phyloP scores from a whole-genome alignment of 2,329 filamentous ascomycete genomes.

The Ceratocystis destructans region DNA sequence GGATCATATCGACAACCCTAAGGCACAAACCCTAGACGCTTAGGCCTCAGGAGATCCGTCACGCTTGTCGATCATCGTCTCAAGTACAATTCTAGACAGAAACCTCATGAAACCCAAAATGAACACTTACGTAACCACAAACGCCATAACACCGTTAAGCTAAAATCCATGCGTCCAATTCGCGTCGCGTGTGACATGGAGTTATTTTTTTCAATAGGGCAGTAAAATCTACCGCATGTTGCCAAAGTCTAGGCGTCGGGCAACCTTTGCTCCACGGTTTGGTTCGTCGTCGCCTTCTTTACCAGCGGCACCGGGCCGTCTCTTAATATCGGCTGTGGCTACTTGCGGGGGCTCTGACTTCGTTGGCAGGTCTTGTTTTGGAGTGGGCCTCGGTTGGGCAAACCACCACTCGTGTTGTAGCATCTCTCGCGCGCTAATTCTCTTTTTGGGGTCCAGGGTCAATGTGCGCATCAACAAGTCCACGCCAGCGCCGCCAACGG shows the following conservation, averaged over 20 bases:
- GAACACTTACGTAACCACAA: background rate
- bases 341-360: slow-evolving; percentile 57
- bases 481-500: slow-evolving; percentile 67
- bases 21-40: too few species aligned
- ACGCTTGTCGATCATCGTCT: too few species aligned
- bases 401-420: slow-evolving; percentile 79
- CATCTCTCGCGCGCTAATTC: slow-evolving; percentile 63
- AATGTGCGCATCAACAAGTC: slow-evolving; percentile 81
- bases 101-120: background rate
- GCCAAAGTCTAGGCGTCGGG: slow-evolving; percentile 70
- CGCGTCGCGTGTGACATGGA: background rate
- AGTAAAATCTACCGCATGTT: slow-evolving; percentile 4
- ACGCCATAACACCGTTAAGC: background rate
- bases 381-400: slow-evolving; percentile 67
- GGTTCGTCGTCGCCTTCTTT: slow-evolving; percentile 51
- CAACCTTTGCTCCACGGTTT: slow-evolving; percentile 58
- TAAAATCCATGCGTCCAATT: background rate
- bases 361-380: slow-evolving; percentile 65
- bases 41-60: too few species aligned
- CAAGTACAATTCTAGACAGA: background rate
- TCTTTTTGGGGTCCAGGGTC: slow-evolving; percentile 69
- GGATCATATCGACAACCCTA: too few species aligned
- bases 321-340: slow-evolving; percentile 64
- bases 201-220: background rate
- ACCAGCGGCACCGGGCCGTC: slow-evolving; percentile 36